These are phyloP conservation scores for Verticillium klebahnii DNA, from an alignment of 2,329 filamentous ascomycete genomes.

Conservation along the genomic window DNA sequence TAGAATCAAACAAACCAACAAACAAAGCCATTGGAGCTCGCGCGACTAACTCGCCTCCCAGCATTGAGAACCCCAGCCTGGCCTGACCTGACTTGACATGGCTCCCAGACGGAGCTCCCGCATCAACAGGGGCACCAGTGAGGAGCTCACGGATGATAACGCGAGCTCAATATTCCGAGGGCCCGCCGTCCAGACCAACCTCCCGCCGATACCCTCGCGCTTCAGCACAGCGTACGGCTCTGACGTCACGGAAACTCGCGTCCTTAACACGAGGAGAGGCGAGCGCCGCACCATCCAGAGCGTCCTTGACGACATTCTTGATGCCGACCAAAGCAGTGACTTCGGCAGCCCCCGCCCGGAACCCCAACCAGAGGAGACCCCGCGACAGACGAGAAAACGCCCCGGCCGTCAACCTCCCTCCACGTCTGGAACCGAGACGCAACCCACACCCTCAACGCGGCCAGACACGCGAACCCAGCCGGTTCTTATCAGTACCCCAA, in stretches of 20 bases:
- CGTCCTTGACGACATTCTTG: conserved; percentile 13
- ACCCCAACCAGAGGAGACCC: not conserved
- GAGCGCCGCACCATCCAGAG: conserved; percentile 13
- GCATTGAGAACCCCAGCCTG: not conserved
- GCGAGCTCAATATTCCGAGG: conserved; percentile 1
- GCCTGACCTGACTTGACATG: conserved; percentile 7
- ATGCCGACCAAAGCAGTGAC: not conserved
- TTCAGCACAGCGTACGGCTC: conserved; percentile 18
- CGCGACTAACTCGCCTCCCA: not conserved
- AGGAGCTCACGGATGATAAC: not conserved
- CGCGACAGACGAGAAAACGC: not conserved
- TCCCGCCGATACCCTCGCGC: conserved; percentile 16
- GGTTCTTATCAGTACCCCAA: not conserved
- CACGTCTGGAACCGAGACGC: not conserved
- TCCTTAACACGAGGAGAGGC: conserved; percentile 16
- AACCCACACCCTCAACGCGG: not conserved
- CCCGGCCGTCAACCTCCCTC: not conserved
- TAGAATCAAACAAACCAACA: not conserved
- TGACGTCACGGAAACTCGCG: not conserved
- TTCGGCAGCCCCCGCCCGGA: not conserved
- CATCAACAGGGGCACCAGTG: conserved; percentile 3
- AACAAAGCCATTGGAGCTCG: not conserved
- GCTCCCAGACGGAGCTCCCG: conserved; percentile 7
- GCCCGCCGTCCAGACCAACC: conserved; percentile 13
- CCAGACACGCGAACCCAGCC: not conserved